Base-by-base conservation (phyloP, 2,329 filamentous ascomycete genomes). In the Helotiales sp. region DNA sequence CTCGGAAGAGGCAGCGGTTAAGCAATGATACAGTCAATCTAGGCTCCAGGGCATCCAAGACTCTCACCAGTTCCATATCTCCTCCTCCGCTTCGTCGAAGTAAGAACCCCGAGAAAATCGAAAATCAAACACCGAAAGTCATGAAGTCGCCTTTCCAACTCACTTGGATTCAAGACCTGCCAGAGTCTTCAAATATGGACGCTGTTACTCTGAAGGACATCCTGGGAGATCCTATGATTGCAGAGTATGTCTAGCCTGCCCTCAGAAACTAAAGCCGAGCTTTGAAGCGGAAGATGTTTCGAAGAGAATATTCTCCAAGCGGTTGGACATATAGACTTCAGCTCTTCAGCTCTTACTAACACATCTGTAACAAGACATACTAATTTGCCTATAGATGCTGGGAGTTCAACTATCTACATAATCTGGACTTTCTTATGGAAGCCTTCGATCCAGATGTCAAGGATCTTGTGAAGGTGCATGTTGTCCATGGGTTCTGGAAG, bases 401-500 rank as follows among this genome's bases (percentile, higher is more conserved):
- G 80, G 75, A 81, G 44, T 83, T 83, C 66, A 83, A 83, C 58
- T 83, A 79, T 62, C 71, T 80, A 8, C 79, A 81, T 64, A 77
- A 83, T 67, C 68, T 87, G 24, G 80, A 85, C 55, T 87, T 84
- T 68, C 66, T 87, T 0, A 84, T 87, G 81, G 73, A 66, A 60
- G 72, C 66, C 6, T 70, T 87, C 58, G 83, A 87, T 62, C 66
- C 73, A 15, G 84, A 87, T 72, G 76, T 84, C 2, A 76, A 76
- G 24, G 61, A 72, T 51, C 59, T 81, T 2, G 77, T 86, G 24
- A 73, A 79, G 53, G 76, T 87, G 19, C 83, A 84, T 63, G 75
- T 87, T 22, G 72, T 87, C 9, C 84, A 87, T 75, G 84, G 84
- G 0, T 86, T 82, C 27, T 87, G 84, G 83, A 90, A 87, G 71